Conservation (phyloP, 1,284 basidiomycete genomes). For the Singerocomus inundabilis region DNA sequence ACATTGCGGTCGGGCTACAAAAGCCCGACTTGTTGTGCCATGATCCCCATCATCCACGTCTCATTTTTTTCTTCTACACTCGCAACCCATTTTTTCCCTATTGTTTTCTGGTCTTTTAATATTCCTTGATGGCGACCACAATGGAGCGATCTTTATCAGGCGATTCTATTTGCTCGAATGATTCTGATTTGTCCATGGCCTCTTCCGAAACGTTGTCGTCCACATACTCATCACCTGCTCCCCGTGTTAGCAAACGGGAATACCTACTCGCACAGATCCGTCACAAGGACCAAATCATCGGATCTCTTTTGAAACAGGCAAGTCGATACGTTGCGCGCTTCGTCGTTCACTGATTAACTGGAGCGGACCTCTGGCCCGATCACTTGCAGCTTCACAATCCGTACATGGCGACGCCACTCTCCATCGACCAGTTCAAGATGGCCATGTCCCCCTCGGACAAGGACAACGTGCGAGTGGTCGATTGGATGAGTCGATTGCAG, state of each 20-base stretch:
- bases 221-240: conserved; percentile 25
- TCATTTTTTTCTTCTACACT: not conserved
- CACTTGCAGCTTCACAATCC: conserved; percentile 72
- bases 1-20: conserved; percentile 23
- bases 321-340: conserved; percentile 16
- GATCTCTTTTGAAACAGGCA: conserved; percentile 77
- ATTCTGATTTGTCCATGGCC: conserved; percentile 18
- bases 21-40: conserved; percentile 10
- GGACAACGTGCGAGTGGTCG: conserved; percentile 63
- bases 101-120: too few species aligned
- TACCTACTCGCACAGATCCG: conserved; percentile 77
- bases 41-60: not conserved
- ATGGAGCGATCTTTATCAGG: conserved; percentile 25
- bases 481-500: conserved; percentile 60
- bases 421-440: conserved; percentile 72
- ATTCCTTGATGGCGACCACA: not conserved
- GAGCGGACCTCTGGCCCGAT: too few species aligned
- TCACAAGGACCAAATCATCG: conserved; percentile 81
- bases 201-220: conserved; percentile 32
- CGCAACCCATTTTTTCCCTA: too few species aligned
- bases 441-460: conserved; percentile 70
- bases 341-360: conserved; percentile 6
- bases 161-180: conserved; percentile 22
- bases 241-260: conserved; percentile 66
- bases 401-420: conserved; percentile 71